Evolutionary conservation across 345 rosid species (phyloP).

Genomic region (Populus alba): DNA sequence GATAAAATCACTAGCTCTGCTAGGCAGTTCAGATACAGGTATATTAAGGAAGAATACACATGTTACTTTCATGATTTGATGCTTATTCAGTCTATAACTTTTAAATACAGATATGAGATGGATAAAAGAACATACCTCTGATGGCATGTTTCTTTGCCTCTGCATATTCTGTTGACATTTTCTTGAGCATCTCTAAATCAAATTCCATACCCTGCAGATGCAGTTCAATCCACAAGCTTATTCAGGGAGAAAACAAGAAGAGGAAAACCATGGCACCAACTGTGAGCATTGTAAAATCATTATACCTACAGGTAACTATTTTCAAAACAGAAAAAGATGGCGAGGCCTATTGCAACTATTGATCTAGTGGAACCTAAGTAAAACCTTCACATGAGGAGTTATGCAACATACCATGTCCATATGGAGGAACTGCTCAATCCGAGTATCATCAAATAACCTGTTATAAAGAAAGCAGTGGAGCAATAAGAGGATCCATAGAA

Average conservation of each 20-base stretch:
- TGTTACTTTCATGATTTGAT: background rate
- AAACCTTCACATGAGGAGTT: background rate
- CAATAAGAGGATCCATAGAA: slow-evolving; percentile 1
- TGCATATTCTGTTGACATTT: slow-evolving; percentile 54
- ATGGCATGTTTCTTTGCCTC: slow-evolving; percentile 66
- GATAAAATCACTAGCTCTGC: background rate
- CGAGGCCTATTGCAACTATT: background rate
- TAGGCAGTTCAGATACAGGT: background rate
- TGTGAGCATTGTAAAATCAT: background rate
- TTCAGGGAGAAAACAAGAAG: background rate
- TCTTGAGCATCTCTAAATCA: slow-evolving; percentile 47
- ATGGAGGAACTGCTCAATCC: slow-evolving; percentile 59
- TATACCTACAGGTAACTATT: background rate
- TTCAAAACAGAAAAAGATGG: background rate
- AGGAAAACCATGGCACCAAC: background rate
- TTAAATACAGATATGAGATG: background rate
- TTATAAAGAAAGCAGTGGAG: slow-evolving; percentile 16
- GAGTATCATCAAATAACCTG: slow-evolving; percentile 56
- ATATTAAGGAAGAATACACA: background rate
- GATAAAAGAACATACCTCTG: slow-evolving; percentile 41
- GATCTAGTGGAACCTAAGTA: background rate
- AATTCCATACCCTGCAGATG: slow-evolving; percentile 50
- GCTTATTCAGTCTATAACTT: background rate
- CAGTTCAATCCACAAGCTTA: background rate
- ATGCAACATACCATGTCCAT: slow-evolving; percentile 67